Evolutionary conservation across 2,329 filamentous ascomycete genomes (phyloP).

Genomic region (Fusarium penzigii): DNA sequence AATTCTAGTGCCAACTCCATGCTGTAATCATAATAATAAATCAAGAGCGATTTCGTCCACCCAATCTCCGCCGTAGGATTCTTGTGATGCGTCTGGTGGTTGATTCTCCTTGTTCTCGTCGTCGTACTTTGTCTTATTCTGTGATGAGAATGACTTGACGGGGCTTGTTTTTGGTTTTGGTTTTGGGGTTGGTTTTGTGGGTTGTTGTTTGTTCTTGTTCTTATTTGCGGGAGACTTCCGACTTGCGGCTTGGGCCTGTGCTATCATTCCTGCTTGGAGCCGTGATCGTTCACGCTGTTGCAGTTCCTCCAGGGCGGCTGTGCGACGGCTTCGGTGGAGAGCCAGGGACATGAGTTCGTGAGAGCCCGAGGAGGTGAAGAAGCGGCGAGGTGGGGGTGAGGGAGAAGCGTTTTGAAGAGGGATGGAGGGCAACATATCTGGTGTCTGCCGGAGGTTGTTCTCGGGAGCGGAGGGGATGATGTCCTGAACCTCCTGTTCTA

Average conservation of each 20-base stretch:
- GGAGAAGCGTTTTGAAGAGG: constrained; percentile 4
- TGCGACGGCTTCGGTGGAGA: constrained; percentile 37
- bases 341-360: constrained; percentile 37
- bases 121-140: constrained; percentile 1
- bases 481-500: constrained; percentile 41
- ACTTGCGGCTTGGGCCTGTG: constrained; percentile 14
- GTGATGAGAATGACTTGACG: background rate
- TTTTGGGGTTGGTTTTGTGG: background rate
- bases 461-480: constrained; percentile 4
- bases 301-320: constrained; percentile 33
- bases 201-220: too few species aligned
- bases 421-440: constrained; percentile 11
- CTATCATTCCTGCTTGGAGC: constrained; percentile 19
- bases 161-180: constrained; percentile 1
- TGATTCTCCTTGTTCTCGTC: constrained; percentile 29
- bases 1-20: background rate
- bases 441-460: background rate
- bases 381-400: constrained; percentile 26
- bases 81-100: constrained; percentile 33
- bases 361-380: constrained; percentile 41
- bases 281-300: constrained; percentile 28
- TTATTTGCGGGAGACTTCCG: background rate
- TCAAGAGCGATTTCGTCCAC: constrained; percentile 39
- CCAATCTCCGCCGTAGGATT: constrained; percentile 42
- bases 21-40: constrained; percentile 25